Evolutionary conservation across 257 asterid genomes (phyloP).

Genomic region (Anisodus acutangulus): DNA sequence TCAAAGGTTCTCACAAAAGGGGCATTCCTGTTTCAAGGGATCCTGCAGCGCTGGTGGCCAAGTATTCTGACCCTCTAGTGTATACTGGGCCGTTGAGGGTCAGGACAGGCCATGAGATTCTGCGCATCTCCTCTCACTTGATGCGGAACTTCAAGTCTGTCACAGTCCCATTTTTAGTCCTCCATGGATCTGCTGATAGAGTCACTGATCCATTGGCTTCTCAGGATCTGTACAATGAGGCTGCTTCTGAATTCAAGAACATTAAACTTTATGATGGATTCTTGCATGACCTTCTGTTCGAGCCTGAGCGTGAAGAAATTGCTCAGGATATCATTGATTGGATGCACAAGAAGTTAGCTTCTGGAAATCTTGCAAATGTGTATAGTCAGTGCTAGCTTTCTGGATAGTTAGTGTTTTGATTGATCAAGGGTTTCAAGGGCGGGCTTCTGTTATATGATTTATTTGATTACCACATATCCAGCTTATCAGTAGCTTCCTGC

Average conservation of each 20-base stretch:
- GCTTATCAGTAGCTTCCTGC: neutral
- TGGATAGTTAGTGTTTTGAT: neutral
- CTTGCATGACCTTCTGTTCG: slow-evolving; percentile 92
- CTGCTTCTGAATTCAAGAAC: slow-evolving; percentile 79
- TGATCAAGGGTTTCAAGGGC: slow-evolving; percentile 19
- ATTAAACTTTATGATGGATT: slow-evolving; percentile 92
- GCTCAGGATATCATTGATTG: slow-evolving; percentile 91
- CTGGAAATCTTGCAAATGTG: slow-evolving; percentile 33
- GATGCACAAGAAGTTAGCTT: slow-evolving; percentile 72
- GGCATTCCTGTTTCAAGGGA: slow-evolving; percentile 98
- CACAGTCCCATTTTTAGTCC: slow-evolving; percentile 93
- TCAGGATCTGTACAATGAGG: slow-evolving; percentile 84
- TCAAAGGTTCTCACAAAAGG: slow-evolving; percentile 96
- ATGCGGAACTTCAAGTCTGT: slow-evolving; percentile 71
- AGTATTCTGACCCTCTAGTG: slow-evolving; percentile 96
- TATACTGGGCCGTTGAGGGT: slow-evolving; percentile 95
- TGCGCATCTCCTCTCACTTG: slow-evolving; percentile 82
- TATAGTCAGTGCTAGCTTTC: slow-evolving; percentile 35
- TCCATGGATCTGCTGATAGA: slow-evolving; percentile 94
- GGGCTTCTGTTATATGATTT: slow-evolving; percentile 9
- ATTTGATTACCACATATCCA: neutral
- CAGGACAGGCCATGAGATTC: slow-evolving; percentile 94
- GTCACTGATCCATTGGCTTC: slow-evolving; percentile 98
- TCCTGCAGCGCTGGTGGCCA: slow-evolving; percentile 82
- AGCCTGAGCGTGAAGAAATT: slow-evolving; percentile 93